phyloP scores from a whole-genome alignment of 331 rosid species.

The Pyracantha coccinea region DNA sequence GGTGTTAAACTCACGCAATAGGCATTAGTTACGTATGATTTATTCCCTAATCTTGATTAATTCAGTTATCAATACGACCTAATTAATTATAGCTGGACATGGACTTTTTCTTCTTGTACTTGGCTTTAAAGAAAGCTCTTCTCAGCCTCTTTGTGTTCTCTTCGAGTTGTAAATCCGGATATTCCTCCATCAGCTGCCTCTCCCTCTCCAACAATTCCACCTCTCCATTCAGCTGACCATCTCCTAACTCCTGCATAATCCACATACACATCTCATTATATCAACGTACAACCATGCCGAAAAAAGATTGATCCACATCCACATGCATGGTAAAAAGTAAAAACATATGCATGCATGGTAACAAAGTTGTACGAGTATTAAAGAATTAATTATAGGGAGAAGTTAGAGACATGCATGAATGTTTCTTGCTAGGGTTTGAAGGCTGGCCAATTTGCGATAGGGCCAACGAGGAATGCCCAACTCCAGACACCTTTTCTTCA shows the following conservation, averaged over 20 bases:
- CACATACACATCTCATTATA: background rate
- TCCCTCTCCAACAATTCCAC: slow-evolving; percentile 52
- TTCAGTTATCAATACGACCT: too few species aligned
- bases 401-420: slow-evolving; percentile 29
- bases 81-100: background rate
- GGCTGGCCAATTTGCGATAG: slow-evolving; percentile 62
- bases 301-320: too few species aligned
- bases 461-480: slow-evolving; percentile 87
- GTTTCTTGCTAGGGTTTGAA: slow-evolving; percentile 54
- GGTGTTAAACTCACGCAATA: too few species aligned
- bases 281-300: too few species aligned
- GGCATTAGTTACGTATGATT: too few species aligned
- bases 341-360: too few species aligned
- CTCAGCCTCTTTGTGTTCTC: slow-evolving; percentile 56
- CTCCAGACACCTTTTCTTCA: slow-evolving; percentile 74
- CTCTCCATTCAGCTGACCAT: slow-evolving; percentile 21
- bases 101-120: slow-evolving; percentile 62
- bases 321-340: too few species aligned
- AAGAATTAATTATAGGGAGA: background rate
- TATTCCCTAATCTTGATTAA: too few species aligned
- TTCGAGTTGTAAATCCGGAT: slow-evolving; percentile 50
- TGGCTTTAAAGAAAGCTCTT: slow-evolving; percentile 70
- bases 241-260: slow-evolving; percentile 29
- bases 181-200: slow-evolving; percentile 53
- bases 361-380: too few species aligned